phyloP scores from a whole-genome alignment of 805 yeast genomes.

The Lachancea nothofagi region DNA sequence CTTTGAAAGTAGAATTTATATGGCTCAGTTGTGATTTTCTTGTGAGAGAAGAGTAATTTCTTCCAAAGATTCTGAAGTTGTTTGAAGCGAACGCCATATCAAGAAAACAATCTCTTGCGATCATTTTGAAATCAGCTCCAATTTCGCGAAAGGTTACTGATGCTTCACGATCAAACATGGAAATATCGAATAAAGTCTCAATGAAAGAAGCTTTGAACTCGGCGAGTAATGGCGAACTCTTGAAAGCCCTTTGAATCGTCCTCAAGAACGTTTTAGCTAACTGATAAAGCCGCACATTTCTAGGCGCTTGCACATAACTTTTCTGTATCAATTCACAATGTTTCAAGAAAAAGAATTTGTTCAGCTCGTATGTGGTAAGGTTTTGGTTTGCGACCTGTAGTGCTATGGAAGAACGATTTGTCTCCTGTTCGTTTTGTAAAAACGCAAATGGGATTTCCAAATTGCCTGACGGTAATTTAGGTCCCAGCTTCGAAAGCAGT shows the following conservation, averaged over 20 bases:
- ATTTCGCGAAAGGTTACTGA: conserved; percentile 22
- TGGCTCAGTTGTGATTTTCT: conserved; percentile 13
- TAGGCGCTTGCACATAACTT: conserved; percentile 11
- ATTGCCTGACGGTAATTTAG: conserved; percentile 16
- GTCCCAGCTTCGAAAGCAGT: conserved; percentile 8
- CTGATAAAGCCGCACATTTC: conserved; percentile 13
- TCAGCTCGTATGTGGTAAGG: conserved; percentile 18
- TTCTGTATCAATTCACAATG: conserved; percentile 19
- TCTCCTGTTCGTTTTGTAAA: neutral
- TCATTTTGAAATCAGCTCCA: conserved; percentile 38
- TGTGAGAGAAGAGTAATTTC: conserved; percentile 8
- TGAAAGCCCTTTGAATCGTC: conserved; percentile 9
- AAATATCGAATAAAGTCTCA: conserved; percentile 13
- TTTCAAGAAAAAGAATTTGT: conserved; percentile 22
- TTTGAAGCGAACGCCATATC: conserved; percentile 20
- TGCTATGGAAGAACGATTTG: conserved; percentile 2
- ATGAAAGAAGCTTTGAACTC: conserved; percentile 23
- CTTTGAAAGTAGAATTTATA: conserved; percentile 14
- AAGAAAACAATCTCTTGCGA: conserved; percentile 37
- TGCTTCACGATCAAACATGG: conserved; percentile 8
- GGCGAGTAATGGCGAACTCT: conserved; percentile 12
- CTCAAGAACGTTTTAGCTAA: conserved; percentile 10
- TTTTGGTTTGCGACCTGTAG: conserved; percentile 13
- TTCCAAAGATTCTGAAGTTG: conserved; percentile 14
- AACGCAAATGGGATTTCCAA: conserved; percentile 21